Evolutionary conservation across 2,329 filamentous ascomycete genomes (phyloP).

Genomic region (Xylariaceae sp.): DNA sequence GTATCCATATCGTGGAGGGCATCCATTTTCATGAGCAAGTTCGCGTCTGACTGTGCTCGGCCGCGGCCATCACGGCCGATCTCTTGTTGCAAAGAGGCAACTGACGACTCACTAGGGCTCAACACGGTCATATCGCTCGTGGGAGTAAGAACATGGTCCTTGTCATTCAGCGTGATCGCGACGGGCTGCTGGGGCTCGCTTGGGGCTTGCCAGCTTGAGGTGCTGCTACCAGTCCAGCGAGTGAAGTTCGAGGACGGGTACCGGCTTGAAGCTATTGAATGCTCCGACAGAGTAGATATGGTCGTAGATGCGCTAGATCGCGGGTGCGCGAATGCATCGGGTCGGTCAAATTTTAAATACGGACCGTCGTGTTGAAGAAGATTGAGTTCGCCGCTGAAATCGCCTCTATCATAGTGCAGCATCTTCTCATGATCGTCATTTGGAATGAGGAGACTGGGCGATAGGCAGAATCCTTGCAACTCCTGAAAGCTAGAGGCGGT

Average conservation of each 20-base stretch:
- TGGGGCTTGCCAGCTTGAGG: conserved; percentile 31
- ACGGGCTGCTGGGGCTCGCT: conserved; percentile 17
- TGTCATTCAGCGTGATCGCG: conserved; percentile 18
- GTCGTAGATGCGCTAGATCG: conserved; percentile 55
- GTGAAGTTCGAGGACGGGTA: conserved; percentile 54
- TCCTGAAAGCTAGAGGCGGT: conserved; percentile 54
- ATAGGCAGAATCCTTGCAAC: conserved; percentile 55
- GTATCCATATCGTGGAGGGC: conserved; percentile 10
- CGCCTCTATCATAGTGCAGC: conserved; percentile 37
- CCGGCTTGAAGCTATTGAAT: conserved; percentile 44
- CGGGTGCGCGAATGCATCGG: conserved; percentile 36
- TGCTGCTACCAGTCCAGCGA: conserved; percentile 51
- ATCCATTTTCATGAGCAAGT: conserved; percentile 26
- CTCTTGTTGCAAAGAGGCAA: conserved; percentile 12
- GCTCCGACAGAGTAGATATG: conserved; percentile 45
- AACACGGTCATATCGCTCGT: conserved; percentile 7
- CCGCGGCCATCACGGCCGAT: conserved; percentile 28
- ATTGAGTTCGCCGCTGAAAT: conserved; percentile 25
- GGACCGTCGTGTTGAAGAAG: conserved; percentile 32
- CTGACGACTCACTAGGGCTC: conserved; percentile 11
- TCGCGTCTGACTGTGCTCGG: conserved; percentile 32
- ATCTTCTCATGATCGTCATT: conserved; percentile 55
- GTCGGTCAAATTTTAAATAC: conserved; percentile 33
- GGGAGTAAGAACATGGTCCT: conserved; percentile 17
- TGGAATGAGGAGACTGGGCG: conserved; percentile 60